phyloP scores from a whole-genome alignment of 177 flowering plant genomes.

The Tripterygium wilfordii region DNA sequence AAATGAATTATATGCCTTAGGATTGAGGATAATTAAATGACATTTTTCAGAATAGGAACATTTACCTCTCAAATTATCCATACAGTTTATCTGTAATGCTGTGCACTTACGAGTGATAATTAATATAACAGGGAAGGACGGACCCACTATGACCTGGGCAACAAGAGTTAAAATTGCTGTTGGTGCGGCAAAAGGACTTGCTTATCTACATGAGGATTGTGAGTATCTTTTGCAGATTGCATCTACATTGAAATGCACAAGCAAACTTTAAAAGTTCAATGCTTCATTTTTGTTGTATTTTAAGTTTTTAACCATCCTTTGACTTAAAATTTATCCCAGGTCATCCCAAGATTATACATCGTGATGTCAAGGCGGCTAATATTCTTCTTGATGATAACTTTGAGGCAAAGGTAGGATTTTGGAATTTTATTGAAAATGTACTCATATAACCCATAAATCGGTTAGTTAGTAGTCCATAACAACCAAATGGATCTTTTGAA shows the following conservation, averaged over 20 bases:
- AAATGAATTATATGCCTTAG: too few species aligned
- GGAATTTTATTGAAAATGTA: background rate
- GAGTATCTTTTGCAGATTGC: constrained; percentile 13
- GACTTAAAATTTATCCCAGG: constrained; percentile 20
- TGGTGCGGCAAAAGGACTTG: constrained; percentile 53
- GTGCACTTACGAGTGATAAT: too few species aligned
- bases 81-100: too few species aligned
- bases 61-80: too few species aligned
- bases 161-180: constrained; percentile 45
- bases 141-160: constrained; percentile 45
- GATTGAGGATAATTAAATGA: too few species aligned
- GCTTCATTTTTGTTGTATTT: background rate
- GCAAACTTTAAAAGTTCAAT: background rate
- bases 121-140: constrained; percentile 31
- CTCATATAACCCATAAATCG: too few species aligned
- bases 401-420: constrained; percentile 39
- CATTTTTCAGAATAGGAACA: too few species aligned
- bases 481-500: too few species aligned
- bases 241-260: background rate
- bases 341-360: constrained; percentile 52
- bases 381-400: constrained; percentile 40
- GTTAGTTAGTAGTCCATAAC: too few species aligned
- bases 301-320: background rate
- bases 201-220: constrained; percentile 60
- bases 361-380: constrained; percentile 51